These are phyloP conservation scores for Wickerhamomyces chambardii DNA, from an alignment of 805 yeast genomes.

Conservation along the genomic window DNA sequence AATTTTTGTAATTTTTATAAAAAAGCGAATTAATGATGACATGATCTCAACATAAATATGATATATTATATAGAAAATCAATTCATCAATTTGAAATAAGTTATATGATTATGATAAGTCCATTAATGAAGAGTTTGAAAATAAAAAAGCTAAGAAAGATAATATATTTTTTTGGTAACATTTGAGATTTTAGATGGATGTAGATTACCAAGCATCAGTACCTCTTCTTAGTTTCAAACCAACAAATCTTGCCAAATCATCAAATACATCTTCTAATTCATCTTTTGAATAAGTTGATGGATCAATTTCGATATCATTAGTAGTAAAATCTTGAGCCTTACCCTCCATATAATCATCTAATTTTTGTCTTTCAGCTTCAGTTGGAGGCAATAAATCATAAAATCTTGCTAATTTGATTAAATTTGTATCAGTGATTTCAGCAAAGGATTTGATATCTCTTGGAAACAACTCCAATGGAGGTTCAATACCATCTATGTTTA, in stretches of 20 bases:
- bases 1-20: too few species aligned
- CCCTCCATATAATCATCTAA: slow-evolving; percentile 44
- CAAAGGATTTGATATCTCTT: slow-evolving; percentile 42
- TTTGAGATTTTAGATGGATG: too few species aligned
- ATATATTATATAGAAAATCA: too few species aligned
- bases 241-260: slow-evolving; percentile 57
- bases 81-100: too few species aligned
- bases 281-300: slow-evolving; percentile 36
- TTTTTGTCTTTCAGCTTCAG: slow-evolving; percentile 41
- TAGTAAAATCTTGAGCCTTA: slow-evolving; percentile 28
- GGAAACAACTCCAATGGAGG: slow-evolving; percentile 54
- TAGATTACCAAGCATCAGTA: slow-evolving; percentile 36
- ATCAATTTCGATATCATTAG: slow-evolving; percentile 18
- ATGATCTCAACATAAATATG: too few species aligned
- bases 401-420: slow-evolving; percentile 54
- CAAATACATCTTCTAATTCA: slow-evolving; percentile 44
- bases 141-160: too few species aligned
- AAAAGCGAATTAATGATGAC: too few species aligned
- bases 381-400: slow-evolving; percentile 71
- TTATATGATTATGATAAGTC: too few species aligned
- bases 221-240: slow-evolving; percentile 54
- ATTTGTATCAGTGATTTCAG: slow-evolving; percentile 30
- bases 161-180: too few species aligned
- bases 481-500: slow-evolving; percentile 72
- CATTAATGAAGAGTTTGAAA: too few species aligned